Base-by-base conservation (phyloP, 768 basidiomycete genomes). In the Cystobasidium onofrii region DNA sequence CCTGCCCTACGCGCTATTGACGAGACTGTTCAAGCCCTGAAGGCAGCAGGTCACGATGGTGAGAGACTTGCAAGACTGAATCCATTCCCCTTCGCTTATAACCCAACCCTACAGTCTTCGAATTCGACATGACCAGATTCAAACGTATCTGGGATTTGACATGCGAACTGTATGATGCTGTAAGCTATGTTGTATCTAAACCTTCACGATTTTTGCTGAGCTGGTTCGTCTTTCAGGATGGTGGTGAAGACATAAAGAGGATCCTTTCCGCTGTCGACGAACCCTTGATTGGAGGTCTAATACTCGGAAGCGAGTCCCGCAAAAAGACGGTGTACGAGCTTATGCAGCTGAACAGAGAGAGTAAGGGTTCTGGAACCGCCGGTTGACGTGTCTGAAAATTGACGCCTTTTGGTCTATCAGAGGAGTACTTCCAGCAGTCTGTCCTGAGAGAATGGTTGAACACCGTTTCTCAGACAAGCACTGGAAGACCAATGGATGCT, bases 401-500 rank as follows among this genome's bases (percentile, higher is more conserved):
- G 13, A 27, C 41, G 63, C 6, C 63, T 31, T 36, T 50, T 4
- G n/a, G 15, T 67, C 41, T 50, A 33, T 54, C 20, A 71, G 69
- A 70, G 66, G 74, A 74, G n/a, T 29, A 7, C 9, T 4, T 72
- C 20, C 74, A 70, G 74, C 74, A 70, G 34, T 44, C 55, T 34
- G 50, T 72, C n/a, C 57, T 74, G 1, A 6, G 12, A 25, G 36
- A 74, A 2, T 74, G 74, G 74, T n/a, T 57, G 2, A 25, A 23
- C 55, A 61, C 61, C 12, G 25, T 18, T 1, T 17, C 17, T 18
- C 7, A 41, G 23, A 74, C 73, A 7, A n/a, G n/a, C 12, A 71
- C 67, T 25, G 74, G 66, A 23, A 20, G 67, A 31, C 74, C 74
- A 4, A 74, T 74, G 34, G 74, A 74, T 64, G 74, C 6, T 31